These are phyloP conservation scores for Skeletonema potamos DNA, from an alignment of 108 stramenopile species.

Conservation along the genomic window DNA sequence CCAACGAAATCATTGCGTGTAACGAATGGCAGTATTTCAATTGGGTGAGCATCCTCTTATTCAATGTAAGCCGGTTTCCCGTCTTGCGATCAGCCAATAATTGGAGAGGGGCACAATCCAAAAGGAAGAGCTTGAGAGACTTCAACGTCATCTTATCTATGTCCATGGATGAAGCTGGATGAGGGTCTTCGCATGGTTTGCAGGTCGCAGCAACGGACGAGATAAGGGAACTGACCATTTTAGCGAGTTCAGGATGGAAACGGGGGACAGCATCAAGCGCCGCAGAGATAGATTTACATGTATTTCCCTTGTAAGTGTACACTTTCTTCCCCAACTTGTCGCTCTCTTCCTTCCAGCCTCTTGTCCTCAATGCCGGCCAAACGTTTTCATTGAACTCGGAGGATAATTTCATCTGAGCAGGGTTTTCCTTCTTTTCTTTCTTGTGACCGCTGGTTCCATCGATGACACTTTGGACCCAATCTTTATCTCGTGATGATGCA, in stretches of 20 bases:
- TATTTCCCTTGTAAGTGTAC: constrained; percentile 31
- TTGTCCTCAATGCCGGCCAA: constrained; percentile 66
- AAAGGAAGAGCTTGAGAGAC: constrained; percentile 52
- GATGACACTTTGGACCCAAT: constrained; percentile 15
- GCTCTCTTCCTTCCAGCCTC: constrained; percentile 68
- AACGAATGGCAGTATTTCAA: constrained; percentile 30
- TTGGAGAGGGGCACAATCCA: constrained; percentile 69
- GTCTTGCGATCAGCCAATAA: constrained; percentile 59
- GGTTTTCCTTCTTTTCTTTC: constrained; percentile 11
- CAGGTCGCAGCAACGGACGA: constrained; percentile 30
- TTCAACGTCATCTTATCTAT: constrained; percentile 28
- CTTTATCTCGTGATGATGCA: constrained; percentile 32
- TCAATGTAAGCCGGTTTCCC: constrained; percentile 40
- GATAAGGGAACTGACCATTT: constrained; percentile 53
- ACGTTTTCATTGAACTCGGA: constrained; percentile 44
- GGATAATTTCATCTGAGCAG: constrained; percentile 9
- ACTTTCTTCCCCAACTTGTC: constrained; percentile 14
- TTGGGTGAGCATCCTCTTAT: constrained; percentile 37
- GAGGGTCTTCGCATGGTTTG: constrained; percentile 23
- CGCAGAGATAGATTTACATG: constrained; percentile 49
- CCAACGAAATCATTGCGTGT: constrained; percentile 20
- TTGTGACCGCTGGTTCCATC: constrained; percentile 13
- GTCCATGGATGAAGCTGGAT: constrained; percentile 15
- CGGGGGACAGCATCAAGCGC: constrained; percentile 58
- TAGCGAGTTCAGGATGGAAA: constrained; percentile 70